Percentiles rank a stretch among this genome's conserved stretches.
phyloP scores from a whole-genome alignment of 2,329 filamentous ascomycete genomes.

The Penicillium sp. region DNA sequence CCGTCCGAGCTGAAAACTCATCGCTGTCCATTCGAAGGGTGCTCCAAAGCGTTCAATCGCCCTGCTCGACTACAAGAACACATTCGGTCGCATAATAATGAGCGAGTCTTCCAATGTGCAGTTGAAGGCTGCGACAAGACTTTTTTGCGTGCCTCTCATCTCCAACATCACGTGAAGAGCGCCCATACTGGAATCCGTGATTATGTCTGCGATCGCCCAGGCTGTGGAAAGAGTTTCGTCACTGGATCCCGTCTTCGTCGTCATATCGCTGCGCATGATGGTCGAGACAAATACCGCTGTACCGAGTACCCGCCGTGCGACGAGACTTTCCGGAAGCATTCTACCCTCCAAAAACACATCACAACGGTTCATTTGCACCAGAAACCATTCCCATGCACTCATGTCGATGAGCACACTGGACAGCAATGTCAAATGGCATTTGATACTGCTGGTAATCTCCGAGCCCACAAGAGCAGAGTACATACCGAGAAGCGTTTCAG shows the following conservation, averaged over 20 bases:
- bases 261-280: conserved; percentile 79
- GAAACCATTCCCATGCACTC: conserved; percentile 73
- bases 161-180: conserved; percentile 83
- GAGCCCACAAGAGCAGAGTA: conserved; percentile 71
- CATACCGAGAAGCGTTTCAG: conserved; percentile 75
- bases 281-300: conserved; percentile 76
- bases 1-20: conserved; percentile 79
- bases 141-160: conserved; percentile 84
- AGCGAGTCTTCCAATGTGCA: conserved; percentile 77
- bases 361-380: conserved; percentile 74
- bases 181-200: conserved; percentile 75
- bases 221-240: conserved; percentile 80
- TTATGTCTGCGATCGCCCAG: conserved; percentile 72
- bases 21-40: conserved; percentile 74
- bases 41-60: conserved; percentile 84
- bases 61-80: conserved; percentile 81
- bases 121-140: conserved; percentile 77
- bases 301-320: conserved; percentile 72
- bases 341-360: conserved; percentile 83
- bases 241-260: conserved; percentile 78
- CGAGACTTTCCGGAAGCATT: conserved; percentile 83
- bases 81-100: conserved; percentile 82
- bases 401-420: conserved; percentile 60
- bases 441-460: conserved; percentile 73
- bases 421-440: conserved; percentile 71